Conservation (phyloP, 139 green algal genomes). For the Astrephomene gubernaculifera region DNA sequence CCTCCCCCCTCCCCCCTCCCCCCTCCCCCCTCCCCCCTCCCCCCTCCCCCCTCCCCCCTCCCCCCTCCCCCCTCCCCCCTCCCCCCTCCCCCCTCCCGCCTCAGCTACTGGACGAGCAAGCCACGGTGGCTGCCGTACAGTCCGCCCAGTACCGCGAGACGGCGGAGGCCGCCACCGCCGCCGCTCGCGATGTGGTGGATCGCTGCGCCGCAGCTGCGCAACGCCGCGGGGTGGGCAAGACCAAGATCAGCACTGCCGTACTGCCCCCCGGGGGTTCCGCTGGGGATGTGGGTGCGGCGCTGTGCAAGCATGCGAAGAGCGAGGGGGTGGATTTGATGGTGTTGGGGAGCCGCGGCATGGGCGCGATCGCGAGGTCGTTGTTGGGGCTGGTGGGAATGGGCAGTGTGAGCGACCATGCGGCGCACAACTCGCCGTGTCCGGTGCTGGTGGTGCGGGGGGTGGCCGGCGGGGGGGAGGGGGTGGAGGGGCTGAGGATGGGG, state of each 20-base stretch:
- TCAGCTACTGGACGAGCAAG: conserved; percentile 58
- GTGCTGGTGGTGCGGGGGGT: conserved; percentile 62
- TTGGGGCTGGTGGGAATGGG: conserved; percentile 74
- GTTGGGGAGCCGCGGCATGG: conserved; percentile 69
- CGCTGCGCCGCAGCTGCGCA: conserved; percentile 30
- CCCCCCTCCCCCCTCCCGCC: background rate
- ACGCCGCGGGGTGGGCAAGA: conserved; percentile 42
- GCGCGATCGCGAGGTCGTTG: conserved; percentile 64
- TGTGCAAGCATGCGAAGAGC: conserved; percentile 61
- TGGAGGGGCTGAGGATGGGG: background rate
- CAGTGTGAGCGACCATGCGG: conserved; percentile 65
- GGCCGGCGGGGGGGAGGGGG: conserved; percentile 15
- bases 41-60: background rate
- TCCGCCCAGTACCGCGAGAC: conserved; percentile 43
- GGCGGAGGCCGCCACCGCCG: background rate
- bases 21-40: too few relatives aligned
- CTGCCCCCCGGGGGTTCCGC: conserved; percentile 52
- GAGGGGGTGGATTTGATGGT: conserved; percentile 58
- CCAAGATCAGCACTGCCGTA: conserved; percentile 49
- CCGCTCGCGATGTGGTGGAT: conserved; percentile 31
- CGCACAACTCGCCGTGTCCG: conserved; percentile 64
- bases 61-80: background rate
- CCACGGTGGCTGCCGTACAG: conserved; percentile 55
- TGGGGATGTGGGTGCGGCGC: conserved; percentile 58
- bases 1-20: too few relatives aligned